Percentiles rank a stretch among this genome's conserved stretches.
These are phyloP conservation scores for Fusarium buharicum DNA, from an alignment of 2,329 filamentous ascomycete species.

Conservation along the genomic window DNA sequence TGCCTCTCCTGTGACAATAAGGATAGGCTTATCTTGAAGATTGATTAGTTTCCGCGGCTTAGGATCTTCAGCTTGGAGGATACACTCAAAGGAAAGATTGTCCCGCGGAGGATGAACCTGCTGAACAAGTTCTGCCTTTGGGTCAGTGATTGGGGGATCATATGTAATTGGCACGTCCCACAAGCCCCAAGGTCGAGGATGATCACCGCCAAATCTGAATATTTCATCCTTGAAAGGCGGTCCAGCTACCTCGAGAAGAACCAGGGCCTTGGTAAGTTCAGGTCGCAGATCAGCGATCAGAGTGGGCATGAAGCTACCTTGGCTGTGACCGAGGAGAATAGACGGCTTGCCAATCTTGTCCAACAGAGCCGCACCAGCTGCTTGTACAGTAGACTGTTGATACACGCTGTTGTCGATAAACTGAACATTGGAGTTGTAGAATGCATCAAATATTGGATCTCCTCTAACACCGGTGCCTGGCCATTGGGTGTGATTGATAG, in stretches of 20 bases:
- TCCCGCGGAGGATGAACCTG: slow-evolving; percentile 7
- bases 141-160: slow-evolving; percentile 50
- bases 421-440: slow-evolving; percentile 42
- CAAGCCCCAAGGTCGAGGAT: slow-evolving; percentile 57
- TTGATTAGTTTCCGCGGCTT: slow-evolving; percentile 45
- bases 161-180: slow-evolving; percentile 62
- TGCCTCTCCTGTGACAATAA: slow-evolving; percentile 31
- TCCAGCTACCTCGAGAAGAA: slow-evolving; percentile 59
- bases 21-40: slow-evolving; percentile 47
- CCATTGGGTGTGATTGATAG: slow-evolving; percentile 41
- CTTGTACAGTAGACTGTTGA: slow-evolving; percentile 34
- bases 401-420: slow-evolving; percentile 37
- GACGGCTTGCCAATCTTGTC: slow-evolving; percentile 55
- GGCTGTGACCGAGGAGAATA: slow-evolving; percentile 58
- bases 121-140: slow-evolving; percentile 27
- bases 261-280: slow-evolving; percentile 53
- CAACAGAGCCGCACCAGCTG: slow-evolving; percentile 53
- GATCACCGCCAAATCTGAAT: slow-evolving; percentile 51
- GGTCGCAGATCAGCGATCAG: slow-evolving; percentile 49
- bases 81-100: slow-evolving; percentile 26
- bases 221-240: slow-evolving; percentile 59
- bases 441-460: slow-evolving; percentile 33
- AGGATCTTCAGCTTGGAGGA: slow-evolving; percentile 27
- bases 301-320: slow-evolving; percentile 55
- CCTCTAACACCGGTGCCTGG: slow-evolving; percentile 34